Percentiles rank a stretch among this genome's conserved stretches.
Conservation (phyloP, 257 asterid genomes). For the Lycium ferocissimum region DNA sequence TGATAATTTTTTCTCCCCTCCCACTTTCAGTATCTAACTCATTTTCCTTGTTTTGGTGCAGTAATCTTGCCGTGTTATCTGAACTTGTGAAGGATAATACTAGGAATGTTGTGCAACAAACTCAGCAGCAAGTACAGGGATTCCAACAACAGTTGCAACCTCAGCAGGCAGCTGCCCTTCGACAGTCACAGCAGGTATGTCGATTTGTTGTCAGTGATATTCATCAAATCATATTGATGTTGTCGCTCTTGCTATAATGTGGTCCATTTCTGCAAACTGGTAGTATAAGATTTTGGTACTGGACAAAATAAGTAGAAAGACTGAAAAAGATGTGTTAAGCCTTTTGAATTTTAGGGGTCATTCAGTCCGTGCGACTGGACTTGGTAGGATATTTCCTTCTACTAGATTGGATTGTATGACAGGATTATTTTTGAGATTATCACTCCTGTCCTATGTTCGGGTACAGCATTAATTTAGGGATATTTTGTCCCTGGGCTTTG, state of each 20-base stretch:
- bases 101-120: conserved; percentile 63
- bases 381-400: not conserved
- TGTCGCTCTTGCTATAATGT: not conserved
- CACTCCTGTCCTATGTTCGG: not conserved
- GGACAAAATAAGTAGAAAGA: conserved; percentile 12
- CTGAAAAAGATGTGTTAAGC: conserved; percentile 12
- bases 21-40: conserved; percentile 30
- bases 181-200: conserved; percentile 69
- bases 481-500: not conserved
- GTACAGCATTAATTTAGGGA: not conserved
- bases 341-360: conserved; percentile 13
- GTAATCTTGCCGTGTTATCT: conserved; percentile 70
- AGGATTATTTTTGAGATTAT: conserved; percentile 8
- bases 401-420: not conserved
- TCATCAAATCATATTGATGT: conserved; percentile 11
- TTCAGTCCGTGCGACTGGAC: not conserved
- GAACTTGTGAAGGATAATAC: conserved; percentile 86
- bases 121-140: conserved; percentile 68
- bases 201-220: conserved; percentile 27
- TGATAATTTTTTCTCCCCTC: conserved; percentile 20
- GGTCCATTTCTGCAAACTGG: not conserved
- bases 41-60: conserved; percentile 44
- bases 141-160: conserved; percentile 71
- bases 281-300: not conserved
- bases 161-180: conserved; percentile 68